Percentiles rank a stretch among this genome's conserved stretches.
Conservation (phyloP, 345 rosid genomes). For the Iberis pinnata region DNA sequence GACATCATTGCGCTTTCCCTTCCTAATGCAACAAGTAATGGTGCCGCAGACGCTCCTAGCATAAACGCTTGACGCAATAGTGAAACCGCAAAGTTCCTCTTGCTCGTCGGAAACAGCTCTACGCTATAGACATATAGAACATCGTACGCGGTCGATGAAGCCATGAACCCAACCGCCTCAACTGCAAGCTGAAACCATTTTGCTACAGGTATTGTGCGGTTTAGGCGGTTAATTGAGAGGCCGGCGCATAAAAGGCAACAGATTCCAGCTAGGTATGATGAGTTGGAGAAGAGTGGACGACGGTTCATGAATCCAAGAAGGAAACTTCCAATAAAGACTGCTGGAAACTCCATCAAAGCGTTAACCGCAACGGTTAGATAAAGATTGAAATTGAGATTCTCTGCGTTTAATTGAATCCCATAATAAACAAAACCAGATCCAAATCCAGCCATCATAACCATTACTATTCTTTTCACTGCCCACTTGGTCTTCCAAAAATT, state of each 20-base stretch:
- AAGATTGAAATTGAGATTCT: constrained; percentile 59
- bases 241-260: constrained; percentile 48
- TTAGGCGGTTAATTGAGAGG: constrained; percentile 31
- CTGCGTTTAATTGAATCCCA: constrained; percentile 64
- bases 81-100: constrained; percentile 65
- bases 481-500: constrained; percentile 52
- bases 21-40: constrained; percentile 53
- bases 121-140: constrained; percentile 51
- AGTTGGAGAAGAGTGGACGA: constrained; percentile 42
- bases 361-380: constrained; percentile 53
- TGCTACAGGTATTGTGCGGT: constrained; percentile 5
- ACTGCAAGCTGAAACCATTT: constrained; percentile 49
- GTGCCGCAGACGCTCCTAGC: constrained; percentile 75
- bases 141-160: constrained; percentile 51
- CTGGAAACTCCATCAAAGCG: constrained; percentile 72
- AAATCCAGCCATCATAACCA: constrained; percentile 52
- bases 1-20: constrained; percentile 47
- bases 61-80: constrained; percentile 48
- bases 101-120: constrained; percentile 70
- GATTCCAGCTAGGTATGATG: constrained; percentile 45
- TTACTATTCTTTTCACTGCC: constrained; percentile 50
- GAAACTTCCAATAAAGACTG: constrained; percentile 44
- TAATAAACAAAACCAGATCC: constrained; percentile 67
- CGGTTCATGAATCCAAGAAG: constrained; percentile 46
- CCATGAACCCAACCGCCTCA: constrained; percentile 65